Evolutionary conservation across 352 stramenopile species (phyloP).

Genomic region (Albugo candida): DNA sequence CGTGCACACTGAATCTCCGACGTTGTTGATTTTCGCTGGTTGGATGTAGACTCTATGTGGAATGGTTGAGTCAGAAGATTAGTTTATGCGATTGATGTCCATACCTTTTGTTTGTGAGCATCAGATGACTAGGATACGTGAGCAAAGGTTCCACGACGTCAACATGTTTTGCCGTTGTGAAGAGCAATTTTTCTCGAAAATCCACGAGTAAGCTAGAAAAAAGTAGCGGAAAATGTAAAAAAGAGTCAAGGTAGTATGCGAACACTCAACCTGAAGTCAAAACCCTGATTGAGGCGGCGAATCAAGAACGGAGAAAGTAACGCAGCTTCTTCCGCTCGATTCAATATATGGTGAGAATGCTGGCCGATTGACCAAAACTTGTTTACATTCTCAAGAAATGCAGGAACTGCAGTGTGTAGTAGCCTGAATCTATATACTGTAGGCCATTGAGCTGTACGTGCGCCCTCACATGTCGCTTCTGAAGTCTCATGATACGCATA

Average conservation of each 20-base stretch:
- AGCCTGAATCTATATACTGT: slow-evolving; percentile 54
- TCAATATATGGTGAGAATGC: slow-evolving; percentile 18
- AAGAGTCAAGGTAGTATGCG: too few relatives aligned
- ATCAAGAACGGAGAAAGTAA: slow-evolving; percentile 54
- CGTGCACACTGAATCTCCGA: slow-evolving; percentile 63
- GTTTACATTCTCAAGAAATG: slow-evolving; percentile 50
- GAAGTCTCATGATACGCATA: slow-evolving; percentile 43
- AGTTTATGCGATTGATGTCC: background rate
- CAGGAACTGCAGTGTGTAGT: slow-evolving; percentile 63
- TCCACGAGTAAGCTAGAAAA: slow-evolving; percentile 60
- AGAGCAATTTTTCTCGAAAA: slow-evolving; percentile 71
- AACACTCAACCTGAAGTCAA: slow-evolving; percentile 24
- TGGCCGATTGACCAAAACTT: slow-evolving; percentile 8
- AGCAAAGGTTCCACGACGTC: slow-evolving; percentile 81
- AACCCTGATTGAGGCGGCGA: slow-evolving; percentile 53
- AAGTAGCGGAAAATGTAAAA: too few relatives aligned
- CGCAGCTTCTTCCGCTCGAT: slow-evolving; percentile 70
- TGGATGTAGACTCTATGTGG: slow-evolving; percentile 60
- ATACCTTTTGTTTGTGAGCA: slow-evolving; percentile 73
- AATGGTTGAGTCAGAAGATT: background rate
- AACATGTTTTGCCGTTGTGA: slow-evolving; percentile 51
- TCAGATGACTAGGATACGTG: slow-evolving; percentile 80
- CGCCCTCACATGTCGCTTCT: slow-evolving; percentile 1
- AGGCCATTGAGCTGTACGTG: slow-evolving; percentile 7
- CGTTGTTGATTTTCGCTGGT: slow-evolving; percentile 83